phyloP scores from a whole-genome alignment of 257 asterid genomes.

The Paraleonurus japonicus region DNA sequence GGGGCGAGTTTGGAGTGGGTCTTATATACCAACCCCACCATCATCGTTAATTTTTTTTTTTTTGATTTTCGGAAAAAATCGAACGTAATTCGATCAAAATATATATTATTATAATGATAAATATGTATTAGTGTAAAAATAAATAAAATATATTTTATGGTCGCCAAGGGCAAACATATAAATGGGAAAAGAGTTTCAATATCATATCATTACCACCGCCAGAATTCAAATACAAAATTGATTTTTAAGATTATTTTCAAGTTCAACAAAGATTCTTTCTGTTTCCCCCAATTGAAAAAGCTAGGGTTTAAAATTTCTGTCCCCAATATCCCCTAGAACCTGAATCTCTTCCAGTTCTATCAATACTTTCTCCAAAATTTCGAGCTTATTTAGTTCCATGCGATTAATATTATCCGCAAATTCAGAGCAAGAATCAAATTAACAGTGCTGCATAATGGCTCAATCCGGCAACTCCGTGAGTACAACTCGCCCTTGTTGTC shows the following conservation, averaged over 20 bases:
- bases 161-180: no score
- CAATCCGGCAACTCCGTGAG: conserved; percentile 64
- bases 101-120: no score
- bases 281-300: conserved; percentile 6
- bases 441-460: conserved; percentile 48
- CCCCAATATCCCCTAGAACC: conserved; percentile 4
- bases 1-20: no score
- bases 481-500: conserved; percentile 14
- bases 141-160: no score
- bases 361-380: neutral
- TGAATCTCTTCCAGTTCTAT: neutral
- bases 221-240: no score
- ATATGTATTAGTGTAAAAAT: no score
- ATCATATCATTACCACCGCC: no score
- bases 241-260: neutral
- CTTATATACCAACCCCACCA: no score
- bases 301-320: conserved; percentile 32
- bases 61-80: no score
- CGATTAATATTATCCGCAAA: neutral
- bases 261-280: neutral
- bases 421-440: conserved; percentile 3
- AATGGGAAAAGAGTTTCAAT: no score
- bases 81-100: no score
- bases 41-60: no score
- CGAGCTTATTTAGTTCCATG: neutral